Evolutionary conservation across 1,139 yeast genomes (phyloP), one percentile per base, ranked within the genome.

Genomic region (Debaryomycetaceae sp.): DNA sequence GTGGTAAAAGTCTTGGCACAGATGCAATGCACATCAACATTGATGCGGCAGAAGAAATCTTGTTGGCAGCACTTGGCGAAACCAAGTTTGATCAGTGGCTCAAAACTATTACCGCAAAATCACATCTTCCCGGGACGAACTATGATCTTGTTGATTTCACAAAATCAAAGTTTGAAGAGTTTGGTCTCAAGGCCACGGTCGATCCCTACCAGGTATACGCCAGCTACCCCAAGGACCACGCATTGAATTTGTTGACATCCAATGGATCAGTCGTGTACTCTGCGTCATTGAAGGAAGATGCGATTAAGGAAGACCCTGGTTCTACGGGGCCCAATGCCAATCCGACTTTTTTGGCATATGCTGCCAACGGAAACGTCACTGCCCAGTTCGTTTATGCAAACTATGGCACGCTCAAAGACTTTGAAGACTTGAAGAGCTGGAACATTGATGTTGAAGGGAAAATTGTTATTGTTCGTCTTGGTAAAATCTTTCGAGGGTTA

Each of bases 281-380:
- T 34, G 86, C 95, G 4, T 62, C 76, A 2, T 61, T 83, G 37
- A 60, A 62, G 37, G 95, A 85, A 52, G 95, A 85, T 45, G 75
- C 54, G 11, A 45, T 85, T 24, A 57, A 68, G 10, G 80, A 80
- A 33, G 96, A 86, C 50, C 68, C 73, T 21, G 77, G 86, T 22
- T 67, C 93, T 1, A 47, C 51, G 5, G 59, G 63, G 12, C 51
- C 53, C 25, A 75, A 68, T 27, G 39, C 53, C 10, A 49, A 62
- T 25, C 71, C 71, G 5, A 62, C 69, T 2, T 63, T 62, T 33
- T 56, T 62, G 44, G 64, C 62, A 1, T 64, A 64, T 36, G 64
- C 64, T 16, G 71, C 69, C 27, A 63, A 60, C 40, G 71, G 71
- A 13, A 63, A 63, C 36, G 69, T 61, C 18, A 63, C 69, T 16